Conservation (phyloP, 129 eudicot genomes). For the Flaveria ramosissima region DNA sequence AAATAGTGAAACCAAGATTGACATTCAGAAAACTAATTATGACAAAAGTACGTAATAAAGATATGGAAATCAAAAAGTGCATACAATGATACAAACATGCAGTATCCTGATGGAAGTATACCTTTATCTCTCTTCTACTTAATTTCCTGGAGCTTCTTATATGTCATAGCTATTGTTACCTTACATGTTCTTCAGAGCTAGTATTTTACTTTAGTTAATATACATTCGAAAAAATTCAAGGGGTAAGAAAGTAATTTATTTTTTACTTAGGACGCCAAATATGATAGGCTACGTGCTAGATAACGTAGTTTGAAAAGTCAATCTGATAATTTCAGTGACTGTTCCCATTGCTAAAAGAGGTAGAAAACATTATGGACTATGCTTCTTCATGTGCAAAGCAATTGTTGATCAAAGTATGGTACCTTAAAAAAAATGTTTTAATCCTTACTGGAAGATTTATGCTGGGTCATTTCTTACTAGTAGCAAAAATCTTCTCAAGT, state of each 20-base stretch:
- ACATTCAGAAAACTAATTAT: not conserved
- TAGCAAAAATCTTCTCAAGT: constrained; percentile 21
- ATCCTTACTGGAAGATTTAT: not conserved
- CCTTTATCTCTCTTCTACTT: not conserved
- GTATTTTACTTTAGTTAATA: not conserved
- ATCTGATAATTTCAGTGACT: not conserved
- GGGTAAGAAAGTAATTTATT: not conserved
- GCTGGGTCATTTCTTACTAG: constrained; percentile 2
- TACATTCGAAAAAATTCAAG: not conserved
- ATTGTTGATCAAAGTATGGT: constrained; percentile 1
- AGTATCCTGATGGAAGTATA: not conserved
- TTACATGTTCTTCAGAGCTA: not conserved
- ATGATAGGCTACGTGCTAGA: not conserved
- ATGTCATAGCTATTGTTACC: not conserved
- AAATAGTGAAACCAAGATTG: not conserved
- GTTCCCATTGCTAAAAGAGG: constrained; percentile 10
- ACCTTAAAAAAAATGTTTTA: not conserved
- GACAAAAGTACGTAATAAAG: not conserved
- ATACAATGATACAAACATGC: not conserved
- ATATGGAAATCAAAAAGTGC: not conserved
- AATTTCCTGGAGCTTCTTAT: not conserved
- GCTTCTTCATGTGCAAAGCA: constrained; percentile 18
- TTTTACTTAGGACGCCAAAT: not conserved
- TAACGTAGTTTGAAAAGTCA: not conserved
- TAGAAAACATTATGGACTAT: constrained; percentile 14